These are phyloP conservation scores for Diospyros kaki DNA, from an alignment of 148 eudicot genomes.

Conservation along the genomic window DNA sequence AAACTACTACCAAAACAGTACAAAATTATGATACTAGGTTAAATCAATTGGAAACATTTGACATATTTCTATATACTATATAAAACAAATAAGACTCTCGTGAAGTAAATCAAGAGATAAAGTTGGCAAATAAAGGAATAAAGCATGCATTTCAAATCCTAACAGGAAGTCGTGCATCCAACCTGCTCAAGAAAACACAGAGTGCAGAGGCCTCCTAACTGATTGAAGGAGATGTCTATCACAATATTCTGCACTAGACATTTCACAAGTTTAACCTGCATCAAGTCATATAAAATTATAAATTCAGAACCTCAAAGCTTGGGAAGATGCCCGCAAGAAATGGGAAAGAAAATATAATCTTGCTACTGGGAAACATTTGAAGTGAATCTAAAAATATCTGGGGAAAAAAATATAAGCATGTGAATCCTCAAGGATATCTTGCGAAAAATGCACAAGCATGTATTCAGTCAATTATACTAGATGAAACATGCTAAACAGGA, in stretches of 20 bases:
- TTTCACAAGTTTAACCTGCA: slow-evolving; percentile 71
- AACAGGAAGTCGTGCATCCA: slow-evolving; percentile 8
- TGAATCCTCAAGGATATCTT: background rate
- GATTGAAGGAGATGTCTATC: slow-evolving; percentile 59
- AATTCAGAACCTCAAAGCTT: background rate
- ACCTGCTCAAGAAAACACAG: slow-evolving; percentile 53
- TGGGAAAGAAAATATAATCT: background rate
- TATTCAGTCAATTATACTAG: background rate
- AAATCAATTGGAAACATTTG: background rate
- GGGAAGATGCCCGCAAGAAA: background rate
- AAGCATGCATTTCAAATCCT: background rate
- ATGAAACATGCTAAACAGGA: background rate
- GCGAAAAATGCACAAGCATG: background rate
- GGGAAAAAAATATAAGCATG: background rate
- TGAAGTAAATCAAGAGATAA: background rate
- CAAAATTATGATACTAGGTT: background rate
- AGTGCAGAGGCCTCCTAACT: slow-evolving; percentile 59
- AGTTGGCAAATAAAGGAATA: background rate
- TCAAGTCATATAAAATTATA: slow-evolving; percentile 12
- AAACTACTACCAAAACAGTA: no score
- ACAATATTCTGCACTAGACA: slow-evolving; percentile 45
- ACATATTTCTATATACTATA: background rate
- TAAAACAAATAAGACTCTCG: background rate
- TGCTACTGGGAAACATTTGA: slow-evolving; percentile 1
- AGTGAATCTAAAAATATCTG: background rate